Evolutionary conservation across 306 rosid genomes (phyloP).

Genomic region (Vigna hirtella): DNA sequence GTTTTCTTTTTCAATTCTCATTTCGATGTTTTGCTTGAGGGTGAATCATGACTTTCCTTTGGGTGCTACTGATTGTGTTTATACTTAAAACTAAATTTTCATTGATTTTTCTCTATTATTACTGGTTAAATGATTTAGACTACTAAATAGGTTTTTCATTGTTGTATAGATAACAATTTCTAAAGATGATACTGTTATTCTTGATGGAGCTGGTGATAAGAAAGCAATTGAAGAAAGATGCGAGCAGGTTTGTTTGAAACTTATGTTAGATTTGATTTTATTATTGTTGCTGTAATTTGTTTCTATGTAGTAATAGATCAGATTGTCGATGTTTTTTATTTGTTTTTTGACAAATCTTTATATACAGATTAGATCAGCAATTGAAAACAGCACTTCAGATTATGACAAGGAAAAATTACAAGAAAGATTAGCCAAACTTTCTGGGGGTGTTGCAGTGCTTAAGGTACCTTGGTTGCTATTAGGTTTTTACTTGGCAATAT

Average conservation of each 20-base stretch:
- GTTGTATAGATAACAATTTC: slow-evolving; percentile 75
- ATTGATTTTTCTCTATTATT: not conserved
- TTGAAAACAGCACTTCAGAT: slow-evolving; percentile 88
- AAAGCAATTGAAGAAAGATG: slow-evolving; percentile 89
- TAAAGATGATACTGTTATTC: slow-evolving; percentile 95
- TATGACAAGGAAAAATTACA: slow-evolving; percentile 95
- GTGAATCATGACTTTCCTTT: not conserved
- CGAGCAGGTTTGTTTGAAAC: slow-evolving; percentile 72
- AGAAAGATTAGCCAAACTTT: slow-evolving; percentile 94
- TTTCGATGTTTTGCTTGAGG: not conserved
- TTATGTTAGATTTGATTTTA: slow-evolving; percentile 24
- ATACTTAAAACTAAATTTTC: not conserved
- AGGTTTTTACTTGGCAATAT: not conserved
- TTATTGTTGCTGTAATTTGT: slow-evolving; percentile 13
- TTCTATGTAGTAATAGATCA: not conserved
- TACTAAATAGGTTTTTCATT: slow-evolving; percentile 11
- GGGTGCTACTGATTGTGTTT: not conserved
- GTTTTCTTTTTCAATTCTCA: not conserved
- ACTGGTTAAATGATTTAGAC: not conserved
- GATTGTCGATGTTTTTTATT: slow-evolving; percentile 1
- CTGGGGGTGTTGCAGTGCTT: slow-evolving; percentile 97
- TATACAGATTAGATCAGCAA: slow-evolving; percentile 77
- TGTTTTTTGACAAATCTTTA: slow-evolving; percentile 15
- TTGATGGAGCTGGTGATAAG: slow-evolving; percentile 98
- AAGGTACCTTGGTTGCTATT: slow-evolving; percentile 57